phyloP scores from a whole-genome alignment of 23 red algal genomes.

The Gracilaria gracilis region DNA sequence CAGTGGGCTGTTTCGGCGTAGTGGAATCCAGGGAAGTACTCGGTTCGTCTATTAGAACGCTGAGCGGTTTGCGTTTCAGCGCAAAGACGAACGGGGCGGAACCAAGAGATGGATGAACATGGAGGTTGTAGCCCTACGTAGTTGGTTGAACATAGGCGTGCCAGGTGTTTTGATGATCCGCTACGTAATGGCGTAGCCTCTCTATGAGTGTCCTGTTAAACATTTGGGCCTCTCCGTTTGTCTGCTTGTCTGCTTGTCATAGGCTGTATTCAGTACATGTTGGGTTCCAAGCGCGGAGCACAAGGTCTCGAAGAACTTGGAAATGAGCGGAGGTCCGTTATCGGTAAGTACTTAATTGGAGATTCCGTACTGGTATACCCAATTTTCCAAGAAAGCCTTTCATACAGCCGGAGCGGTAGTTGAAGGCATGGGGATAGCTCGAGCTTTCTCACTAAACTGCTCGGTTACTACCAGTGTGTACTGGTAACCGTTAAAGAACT shows the following conservation, averaged over 20 bases:
- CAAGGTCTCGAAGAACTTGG: too few relatives aligned
- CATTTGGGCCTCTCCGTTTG: constrained; percentile 8
- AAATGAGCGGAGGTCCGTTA: too few relatives aligned
- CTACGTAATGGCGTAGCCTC: constrained; percentile 31
- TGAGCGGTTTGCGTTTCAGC: not conserved
- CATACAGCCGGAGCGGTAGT: not conserved
- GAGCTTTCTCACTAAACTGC: constrained; percentile 28
- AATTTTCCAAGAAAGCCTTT: not conserved
- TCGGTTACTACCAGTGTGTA: constrained; percentile 49
- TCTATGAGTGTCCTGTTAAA: constrained; percentile 54
- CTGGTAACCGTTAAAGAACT: constrained; percentile 1
- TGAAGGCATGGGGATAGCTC: constrained; percentile 8
- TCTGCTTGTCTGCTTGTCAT: constrained; percentile 30
- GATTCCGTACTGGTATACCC: too few relatives aligned
- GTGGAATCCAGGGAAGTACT: not conserved
- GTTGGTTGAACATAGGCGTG: constrained; percentile 27
- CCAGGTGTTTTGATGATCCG: too few relatives aligned
- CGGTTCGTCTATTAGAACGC: not conserved
- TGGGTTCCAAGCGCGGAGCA: constrained; percentile 6
- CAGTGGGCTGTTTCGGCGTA: not conserved
- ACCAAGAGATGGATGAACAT: not conserved
- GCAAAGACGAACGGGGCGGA: constrained; percentile 5
- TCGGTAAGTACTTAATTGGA: too few relatives aligned
- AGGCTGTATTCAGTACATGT: constrained; percentile 16
- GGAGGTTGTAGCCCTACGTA: constrained; percentile 19